Evolutionary conservation across 768 basidiomycete species (phyloP).

Genomic region (Lactifluus hygrophoroides): DNA sequence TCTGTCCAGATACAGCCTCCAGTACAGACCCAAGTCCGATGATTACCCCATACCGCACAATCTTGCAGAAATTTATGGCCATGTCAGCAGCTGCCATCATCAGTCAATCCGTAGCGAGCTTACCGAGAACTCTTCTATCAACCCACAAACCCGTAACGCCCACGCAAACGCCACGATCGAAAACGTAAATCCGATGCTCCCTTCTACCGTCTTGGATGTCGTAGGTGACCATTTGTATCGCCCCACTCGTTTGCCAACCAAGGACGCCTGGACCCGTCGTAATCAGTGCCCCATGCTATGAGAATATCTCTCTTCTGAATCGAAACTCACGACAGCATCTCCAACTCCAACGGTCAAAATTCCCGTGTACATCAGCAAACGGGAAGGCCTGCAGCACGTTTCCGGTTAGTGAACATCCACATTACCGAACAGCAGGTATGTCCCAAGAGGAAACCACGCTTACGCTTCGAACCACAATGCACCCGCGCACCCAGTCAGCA

Average conservation of each 20-base stretch:
- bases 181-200: conserved; percentile 70
- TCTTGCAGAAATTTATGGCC: conserved; percentile 34
- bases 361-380: conserved; percentile 68
- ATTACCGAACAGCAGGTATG: neutral
- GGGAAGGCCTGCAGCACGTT: conserved; percentile 32
- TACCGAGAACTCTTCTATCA: conserved; percentile 72
- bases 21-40: conserved; percentile 60
- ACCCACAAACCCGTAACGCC: conserved; percentile 59
- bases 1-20: conserved; percentile 91
- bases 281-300: neutral
- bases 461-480: conserved; percentile 94
- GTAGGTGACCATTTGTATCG: conserved; percentile 75
- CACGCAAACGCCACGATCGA: conserved; percentile 66
- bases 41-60: conserved; percentile 53
- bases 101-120: conserved; percentile 24
- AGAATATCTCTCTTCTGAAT: neutral
- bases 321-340: conserved; percentile 71
- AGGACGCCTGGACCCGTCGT: conserved; percentile 60
- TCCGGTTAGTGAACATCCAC: conserved; percentile 2
- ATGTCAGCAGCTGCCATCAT: neutral
- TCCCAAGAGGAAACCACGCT: conserved; percentile 25
- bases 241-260: conserved; percentile 82
- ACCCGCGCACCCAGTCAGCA: conserved; percentile 91
- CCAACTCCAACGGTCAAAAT: conserved; percentile 86
- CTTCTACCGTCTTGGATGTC: conserved; percentile 86